Evolutionary conservation across 2,329 filamentous ascomycete genomes (phyloP).

Genomic region (Endothia cerciana): DNA sequence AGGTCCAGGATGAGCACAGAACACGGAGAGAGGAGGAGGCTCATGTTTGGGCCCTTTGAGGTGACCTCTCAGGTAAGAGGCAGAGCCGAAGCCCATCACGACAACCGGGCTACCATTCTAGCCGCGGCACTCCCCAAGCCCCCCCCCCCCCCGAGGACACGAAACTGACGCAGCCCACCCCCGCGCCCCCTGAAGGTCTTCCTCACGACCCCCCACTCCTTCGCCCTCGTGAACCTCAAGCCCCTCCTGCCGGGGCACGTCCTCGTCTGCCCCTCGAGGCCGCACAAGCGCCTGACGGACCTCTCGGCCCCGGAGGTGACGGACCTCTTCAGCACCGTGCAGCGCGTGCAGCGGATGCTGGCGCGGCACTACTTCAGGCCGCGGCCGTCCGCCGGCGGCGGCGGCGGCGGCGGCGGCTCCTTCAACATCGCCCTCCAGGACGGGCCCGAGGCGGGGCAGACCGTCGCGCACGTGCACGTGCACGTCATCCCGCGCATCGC

Average conservation of each 20-base stretch:
- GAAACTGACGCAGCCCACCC: slow-evolving; percentile 17
- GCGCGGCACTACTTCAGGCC: slow-evolving; percentile 59
- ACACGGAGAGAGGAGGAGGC: slow-evolving; percentile 26
- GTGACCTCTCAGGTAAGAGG: slow-evolving; percentile 72
- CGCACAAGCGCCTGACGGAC: slow-evolving; percentile 74
- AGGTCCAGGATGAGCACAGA: slow-evolving; percentile 29
- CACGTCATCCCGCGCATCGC: slow-evolving; percentile 80
- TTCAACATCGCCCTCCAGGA: slow-evolving; percentile 98
- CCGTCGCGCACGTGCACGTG: slow-evolving; percentile 89
- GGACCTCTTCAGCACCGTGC: slow-evolving; percentile 87
- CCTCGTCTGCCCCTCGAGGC: slow-evolving; percentile 77
- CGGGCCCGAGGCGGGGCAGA: slow-evolving; percentile 87
- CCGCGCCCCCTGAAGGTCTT: slow-evolving; percentile 72
- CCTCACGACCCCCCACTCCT: slow-evolving; percentile 76
- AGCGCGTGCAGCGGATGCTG: slow-evolving; percentile 79
- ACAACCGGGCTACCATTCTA: neutral
- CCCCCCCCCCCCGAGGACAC: neutral
- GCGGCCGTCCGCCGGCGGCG: too few relatives aligned
- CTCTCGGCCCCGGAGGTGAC: slow-evolving; percentile 70
- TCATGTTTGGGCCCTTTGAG: slow-evolving; percentile 77
- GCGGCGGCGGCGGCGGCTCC: slow-evolving; percentile 51
- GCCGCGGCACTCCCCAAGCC: neutral
- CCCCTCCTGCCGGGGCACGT: slow-evolving; percentile 92
- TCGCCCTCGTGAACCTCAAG: slow-evolving; percentile 93
- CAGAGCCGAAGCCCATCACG: neutral